Base-by-base conservation (phyloP, 306 rosid species). In the Phaseolus lunatus region DNA sequence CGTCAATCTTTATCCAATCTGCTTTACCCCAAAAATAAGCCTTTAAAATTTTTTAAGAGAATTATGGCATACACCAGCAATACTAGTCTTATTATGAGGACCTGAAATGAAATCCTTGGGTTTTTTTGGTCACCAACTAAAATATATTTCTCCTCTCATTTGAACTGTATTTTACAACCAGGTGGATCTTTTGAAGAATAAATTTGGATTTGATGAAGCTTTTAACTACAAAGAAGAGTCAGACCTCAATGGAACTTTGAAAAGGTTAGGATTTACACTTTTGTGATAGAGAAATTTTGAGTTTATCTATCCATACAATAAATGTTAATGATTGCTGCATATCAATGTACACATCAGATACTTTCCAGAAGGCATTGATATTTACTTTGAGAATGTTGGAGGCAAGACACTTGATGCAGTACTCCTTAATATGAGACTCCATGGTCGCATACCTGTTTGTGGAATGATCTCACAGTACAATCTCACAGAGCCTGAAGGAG, bases 391-490 rank as follows among this genome's bases (percentile, higher is more conserved):
- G 72, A 81, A 81, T 75, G 80, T 81, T 47, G 84, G 84, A 1
- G 80, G 84, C 1, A 80, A 80, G 67, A 80, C 73, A 70, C 84
- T 84, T 37, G 87, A 84, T 71, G 82, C 73, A 4, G 82, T 76
- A 12, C 82, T 84, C 0, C 5, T 4, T 29, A 84, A 84, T 12
- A 84, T 84, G 82, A 71, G 72, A 76, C 1, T 16, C 2, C 68
- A 66, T 20, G 77, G 84, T 0, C 80, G 82, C 49, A 84, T 84
- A 35, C 61, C 73, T 0, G 47, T 64, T 0, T 84, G 84, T 27
- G 87, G 87, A 72, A 84, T 84, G 87, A 1, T 84, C 50, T 84
- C 84, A 13, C 82, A 84, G 73, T 76, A 80, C 13, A 76, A 76
- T 71, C 87, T 84, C 31, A 27, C 33, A 19, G 77, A 70, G 58